Evolutionary conservation across 106 monocot genomes (phyloP), one percentile per base, ranked within the genome.

Genomic region (Dendrobium nobile): DNA sequence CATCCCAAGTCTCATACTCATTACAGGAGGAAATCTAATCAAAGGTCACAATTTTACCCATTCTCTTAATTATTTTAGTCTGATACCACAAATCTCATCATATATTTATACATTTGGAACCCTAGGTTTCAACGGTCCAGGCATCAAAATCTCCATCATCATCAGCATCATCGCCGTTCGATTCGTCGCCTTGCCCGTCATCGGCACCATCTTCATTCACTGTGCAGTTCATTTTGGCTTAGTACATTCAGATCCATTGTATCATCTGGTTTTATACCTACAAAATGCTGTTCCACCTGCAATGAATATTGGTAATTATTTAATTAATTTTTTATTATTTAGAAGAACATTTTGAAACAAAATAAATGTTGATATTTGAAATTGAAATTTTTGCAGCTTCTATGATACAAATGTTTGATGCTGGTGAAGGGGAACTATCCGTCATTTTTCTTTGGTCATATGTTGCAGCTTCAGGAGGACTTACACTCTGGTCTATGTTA

Each of bases 221-320:
- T 77, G 61, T 27, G 94, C 94, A 22, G 73, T 89, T 77, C 79
- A 75, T 51, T 61, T 88, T 11, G 91, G 91, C 20, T 78, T 94
- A 27, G 77, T 94, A 65, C 87, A 89, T 27, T 41, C 88, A 42
- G 91, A 94, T 78, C 94, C 91, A 37, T 72, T 94, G 8, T 93
- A 87, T 70, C 91, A 85, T 26, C 86, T 93, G 78, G 80, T 87
- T 56, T 82, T 93, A 44, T 77, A 89, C 19, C 54, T 93, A 45
- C 93, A 93, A 47, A 84, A 91, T 82, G 85, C 89, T 6, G 81
- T 93, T 54, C 93, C 93, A 24, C 93, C 93, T 16, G 93, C 93
- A 70, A 87, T 93, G 87, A 93, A 93, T 84, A 93, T 90, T 17
- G 82, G 92, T 93, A 85, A 68, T 22, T 33, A 27, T 70, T 8